Evolutionary conservation across 768 basidiomycete species (phyloP).

Genomic region (Gymnopilus dilepis): DNA sequence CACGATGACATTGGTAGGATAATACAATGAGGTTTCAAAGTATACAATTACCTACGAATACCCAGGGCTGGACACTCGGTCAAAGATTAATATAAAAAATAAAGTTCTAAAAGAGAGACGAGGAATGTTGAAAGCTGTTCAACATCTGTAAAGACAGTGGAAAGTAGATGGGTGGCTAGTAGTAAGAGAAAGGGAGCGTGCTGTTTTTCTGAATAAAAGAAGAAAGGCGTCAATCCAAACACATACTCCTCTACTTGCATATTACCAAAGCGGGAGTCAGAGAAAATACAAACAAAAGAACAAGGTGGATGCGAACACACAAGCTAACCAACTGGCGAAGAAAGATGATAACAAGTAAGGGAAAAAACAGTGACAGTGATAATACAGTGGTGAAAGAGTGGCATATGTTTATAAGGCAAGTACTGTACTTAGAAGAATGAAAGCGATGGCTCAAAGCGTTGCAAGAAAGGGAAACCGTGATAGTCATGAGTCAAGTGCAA

Average conservation of each 20-base stretch:
- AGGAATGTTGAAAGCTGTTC: not conserved
- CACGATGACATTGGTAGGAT: no score
- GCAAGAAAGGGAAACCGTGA: slow-evolving; percentile 5
- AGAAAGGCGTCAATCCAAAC: not conserved
- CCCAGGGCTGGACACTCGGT: not conserved
- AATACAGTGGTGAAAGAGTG: slow-evolving; percentile 14
- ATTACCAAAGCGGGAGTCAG: not conserved
- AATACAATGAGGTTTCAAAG: not conserved
- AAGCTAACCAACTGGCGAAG: slow-evolving; percentile 12
- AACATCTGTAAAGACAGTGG: not conserved
- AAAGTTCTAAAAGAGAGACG: not conserved
- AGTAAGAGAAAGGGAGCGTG: not conserved
- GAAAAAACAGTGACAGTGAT: slow-evolving; percentile 8
- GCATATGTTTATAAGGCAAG: slow-evolving; percentile 10
- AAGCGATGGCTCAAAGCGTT: not conserved
- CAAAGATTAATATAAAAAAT: not conserved
- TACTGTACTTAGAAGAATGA: not conserved
- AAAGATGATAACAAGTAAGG: not conserved
- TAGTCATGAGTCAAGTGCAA: not conserved
- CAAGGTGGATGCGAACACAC: not conserved
- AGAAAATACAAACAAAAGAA: not conserved
- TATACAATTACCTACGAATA: not conserved
- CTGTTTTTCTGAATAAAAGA: not conserved
- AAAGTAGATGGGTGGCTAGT: not conserved
- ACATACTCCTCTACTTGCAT: not conserved